Conservation (phyloP, 148 eudicot species). For the Silene conica region DNA sequence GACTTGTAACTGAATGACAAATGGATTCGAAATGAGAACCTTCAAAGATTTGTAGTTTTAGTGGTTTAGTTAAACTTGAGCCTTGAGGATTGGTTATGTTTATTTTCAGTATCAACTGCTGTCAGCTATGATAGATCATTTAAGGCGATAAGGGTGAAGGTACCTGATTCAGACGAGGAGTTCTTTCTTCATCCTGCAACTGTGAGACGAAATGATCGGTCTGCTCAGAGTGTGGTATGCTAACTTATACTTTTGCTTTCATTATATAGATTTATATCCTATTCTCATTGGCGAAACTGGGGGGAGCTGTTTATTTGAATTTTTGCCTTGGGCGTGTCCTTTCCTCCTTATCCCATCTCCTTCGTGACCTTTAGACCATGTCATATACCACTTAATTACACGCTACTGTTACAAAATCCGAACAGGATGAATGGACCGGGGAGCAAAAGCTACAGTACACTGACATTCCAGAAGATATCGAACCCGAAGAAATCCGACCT, state of each 20-base stretch:
- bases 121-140: constrained; percentile 73
- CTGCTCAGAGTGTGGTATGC: constrained; percentile 99
- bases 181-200: constrained; percentile 94
- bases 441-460: constrained; percentile 79
- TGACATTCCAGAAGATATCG: constrained; percentile 87
- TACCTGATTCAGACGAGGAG: constrained; percentile 89
- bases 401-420: constrained; percentile 8
- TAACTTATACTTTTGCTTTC: not conserved
- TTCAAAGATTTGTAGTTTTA: not conserved
- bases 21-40: not conserved
- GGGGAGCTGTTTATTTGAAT: too few species aligned
- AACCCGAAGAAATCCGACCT: constrained; percentile 94
- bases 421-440: constrained; percentile 98
- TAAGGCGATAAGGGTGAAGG: constrained; percentile 92
- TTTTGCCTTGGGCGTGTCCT: too few species aligned
- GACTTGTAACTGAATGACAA: not conserved
- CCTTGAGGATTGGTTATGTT: not conserved
- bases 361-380: not conserved
- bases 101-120: constrained; percentile 75
- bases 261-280: too few species aligned
- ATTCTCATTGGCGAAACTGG: too few species aligned
- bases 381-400: not conserved
- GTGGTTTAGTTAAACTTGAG: not conserved
- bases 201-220: constrained; percentile 92
- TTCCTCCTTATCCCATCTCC: too few species aligned